Evolutionary conservation across 345 rosid species (phyloP).

Genomic region (Populus pruinosa): DNA sequence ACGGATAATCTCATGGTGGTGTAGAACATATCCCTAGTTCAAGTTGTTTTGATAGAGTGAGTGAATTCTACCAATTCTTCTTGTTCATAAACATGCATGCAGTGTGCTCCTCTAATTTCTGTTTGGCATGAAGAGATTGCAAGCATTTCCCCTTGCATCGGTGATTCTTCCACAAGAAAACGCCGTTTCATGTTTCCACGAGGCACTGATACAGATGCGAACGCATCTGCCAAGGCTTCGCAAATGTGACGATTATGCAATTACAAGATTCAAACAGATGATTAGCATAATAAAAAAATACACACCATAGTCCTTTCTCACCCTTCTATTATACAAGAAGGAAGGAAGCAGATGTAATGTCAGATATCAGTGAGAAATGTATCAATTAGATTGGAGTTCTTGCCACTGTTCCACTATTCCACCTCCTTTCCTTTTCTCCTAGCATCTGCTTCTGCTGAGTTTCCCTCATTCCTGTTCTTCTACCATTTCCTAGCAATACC

Average conservation of each 20-base stretch:
- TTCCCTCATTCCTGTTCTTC: slow-evolving; percentile 55
- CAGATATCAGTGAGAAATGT: background rate
- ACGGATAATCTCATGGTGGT: too few relatives aligned
- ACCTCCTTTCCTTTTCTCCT: slow-evolving; percentile 75
- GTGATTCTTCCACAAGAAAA: background rate
- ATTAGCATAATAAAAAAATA: background rate
- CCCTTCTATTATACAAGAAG: slow-evolving; percentile 2
- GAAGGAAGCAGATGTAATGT: background rate
- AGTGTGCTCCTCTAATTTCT: background rate
- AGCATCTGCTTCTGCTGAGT: slow-evolving; percentile 49
- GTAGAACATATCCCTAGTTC: too few relatives aligned
- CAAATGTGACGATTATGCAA: background rate
- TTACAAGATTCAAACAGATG: background rate
- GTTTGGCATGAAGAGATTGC: background rate
- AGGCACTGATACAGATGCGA: too few relatives aligned
- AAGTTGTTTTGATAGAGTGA: too few relatives aligned
- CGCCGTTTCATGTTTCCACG: too few relatives aligned
- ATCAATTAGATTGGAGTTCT: slow-evolving; percentile 29
- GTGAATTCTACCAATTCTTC: background rate
- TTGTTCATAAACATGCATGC: background rate
- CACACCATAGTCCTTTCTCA: background rate
- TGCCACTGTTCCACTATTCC: slow-evolving; percentile 46
- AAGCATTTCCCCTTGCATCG: background rate
- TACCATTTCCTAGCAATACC: slow-evolving; percentile 51
- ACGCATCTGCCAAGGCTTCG: background rate